These are phyloP conservation scores for Achaetomium macrosporum DNA, from an alignment of 2,329 filamentous ascomycete species.

Conservation along the genomic window DNA sequence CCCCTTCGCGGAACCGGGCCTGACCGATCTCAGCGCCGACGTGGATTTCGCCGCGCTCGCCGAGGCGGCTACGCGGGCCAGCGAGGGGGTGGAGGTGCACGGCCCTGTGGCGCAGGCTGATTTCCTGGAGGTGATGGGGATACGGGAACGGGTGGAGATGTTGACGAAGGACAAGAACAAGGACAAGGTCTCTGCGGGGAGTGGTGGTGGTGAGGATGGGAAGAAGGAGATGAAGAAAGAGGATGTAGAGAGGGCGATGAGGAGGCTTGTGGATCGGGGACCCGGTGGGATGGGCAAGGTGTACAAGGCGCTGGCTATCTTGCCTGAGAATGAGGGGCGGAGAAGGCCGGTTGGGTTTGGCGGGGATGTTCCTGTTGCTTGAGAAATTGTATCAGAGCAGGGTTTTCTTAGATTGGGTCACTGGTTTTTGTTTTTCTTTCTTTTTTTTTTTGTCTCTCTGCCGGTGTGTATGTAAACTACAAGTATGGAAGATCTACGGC, in stretches of 20 bases:
- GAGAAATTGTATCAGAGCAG: background rate
- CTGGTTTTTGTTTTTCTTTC: background rate
- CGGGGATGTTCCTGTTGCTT: slow-evolving; percentile 49
- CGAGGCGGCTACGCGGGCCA: slow-evolving; percentile 70
- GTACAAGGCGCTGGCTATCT: slow-evolving; percentile 87
- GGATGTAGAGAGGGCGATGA: slow-evolving; percentile 69
- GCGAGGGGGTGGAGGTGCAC: slow-evolving; percentile 80
- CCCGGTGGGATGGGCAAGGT: slow-evolving; percentile 87
- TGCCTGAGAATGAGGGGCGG: slow-evolving; percentile 70
- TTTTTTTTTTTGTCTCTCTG: too few species aligned
- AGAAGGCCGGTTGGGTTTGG: slow-evolving; percentile 88
- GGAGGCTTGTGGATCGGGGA: slow-evolving; percentile 74
- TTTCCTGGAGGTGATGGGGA: slow-evolving; percentile 78
- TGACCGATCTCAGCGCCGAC: slow-evolving; percentile 84
- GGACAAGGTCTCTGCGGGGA: slow-evolving; percentile 24
- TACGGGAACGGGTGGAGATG: slow-evolving; percentile 67
- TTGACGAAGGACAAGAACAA: slow-evolving; percentile 55
- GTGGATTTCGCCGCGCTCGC: slow-evolving; percentile 88
- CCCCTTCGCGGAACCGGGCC: slow-evolving; percentile 72
- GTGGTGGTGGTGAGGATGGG: slow-evolving; percentile 9
- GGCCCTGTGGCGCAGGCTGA: slow-evolving; percentile 81
- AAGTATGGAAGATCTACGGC: too few species aligned
- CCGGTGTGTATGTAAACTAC: too few species aligned
- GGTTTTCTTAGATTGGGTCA: background rate
- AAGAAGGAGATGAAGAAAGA: slow-evolving; percentile 42